Conservation (phyloP, 805 yeast genomes). For the Kodamaea sagamina region DNA sequence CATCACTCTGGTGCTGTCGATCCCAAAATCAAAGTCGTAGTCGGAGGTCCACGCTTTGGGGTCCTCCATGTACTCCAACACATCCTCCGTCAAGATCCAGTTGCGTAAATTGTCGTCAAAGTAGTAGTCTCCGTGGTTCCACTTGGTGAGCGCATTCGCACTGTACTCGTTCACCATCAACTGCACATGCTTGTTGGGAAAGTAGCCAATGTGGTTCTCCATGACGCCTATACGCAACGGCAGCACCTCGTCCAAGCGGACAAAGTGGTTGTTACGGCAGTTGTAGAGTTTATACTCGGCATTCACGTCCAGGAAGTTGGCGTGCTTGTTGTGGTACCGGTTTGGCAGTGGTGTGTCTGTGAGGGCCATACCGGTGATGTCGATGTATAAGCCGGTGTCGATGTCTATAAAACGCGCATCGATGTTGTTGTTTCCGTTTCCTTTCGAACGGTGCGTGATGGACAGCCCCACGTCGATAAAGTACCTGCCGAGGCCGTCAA, state of each 20-base stretch:
- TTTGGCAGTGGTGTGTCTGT: slow-evolving; percentile 28
- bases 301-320: slow-evolving; percentile 2
- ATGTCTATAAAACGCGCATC: slow-evolving; percentile 29
- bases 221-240: slow-evolving; percentile 20
- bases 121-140: slow-evolving; percentile 24
- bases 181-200: slow-evolving; percentile 31
- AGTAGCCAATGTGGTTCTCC: slow-evolving; percentile 26
- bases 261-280: slow-evolving; percentile 39
- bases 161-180: slow-evolving; percentile 33
- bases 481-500: slow-evolving; percentile 24
- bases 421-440: slow-evolving; percentile 45
- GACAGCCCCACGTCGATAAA: slow-evolving; percentile 28
- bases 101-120: slow-evolving; percentile 35
- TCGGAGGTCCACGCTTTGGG: slow-evolving; percentile 27
- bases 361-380: slow-evolving; percentile 34
- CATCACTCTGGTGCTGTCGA: slow-evolving; percentile 13
- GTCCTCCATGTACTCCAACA: slow-evolving; percentile 29
- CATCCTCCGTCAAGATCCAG: slow-evolving; percentile 31
- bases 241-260: slow-evolving; percentile 22
- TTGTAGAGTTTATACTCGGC: slow-evolving; percentile 33
- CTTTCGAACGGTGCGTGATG: slow-evolving; percentile 37
- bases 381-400: slow-evolving; percentile 30
- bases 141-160: slow-evolving; percentile 22
- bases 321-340: slow-evolving; percentile 8
- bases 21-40: slow-evolving; percentile 9